phyloP scores from a whole-genome alignment of 2,329 filamentous ascomycete species.

The Ramichloridium luteum region DNA sequence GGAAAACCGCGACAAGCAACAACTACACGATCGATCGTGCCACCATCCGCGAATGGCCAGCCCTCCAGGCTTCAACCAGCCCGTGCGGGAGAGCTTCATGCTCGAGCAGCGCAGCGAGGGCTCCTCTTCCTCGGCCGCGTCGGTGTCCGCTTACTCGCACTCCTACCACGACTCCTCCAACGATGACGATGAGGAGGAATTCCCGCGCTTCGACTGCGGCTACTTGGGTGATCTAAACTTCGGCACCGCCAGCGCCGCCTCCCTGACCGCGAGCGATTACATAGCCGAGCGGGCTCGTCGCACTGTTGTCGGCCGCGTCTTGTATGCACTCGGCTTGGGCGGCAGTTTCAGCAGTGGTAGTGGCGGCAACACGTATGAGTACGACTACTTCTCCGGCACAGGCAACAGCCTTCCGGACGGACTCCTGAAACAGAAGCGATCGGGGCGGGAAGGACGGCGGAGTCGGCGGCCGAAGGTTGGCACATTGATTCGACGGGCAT shows the following conservation, averaged over 20 bases:
- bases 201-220: background rate
- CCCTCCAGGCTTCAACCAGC: background rate
- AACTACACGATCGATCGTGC: background rate
- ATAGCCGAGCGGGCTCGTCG: background rate
- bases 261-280: background rate
- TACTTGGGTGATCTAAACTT: too few species aligned
- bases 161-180: background rate
- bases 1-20: background rate
- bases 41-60: background rate
- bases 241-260: too few species aligned
- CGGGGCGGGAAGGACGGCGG: slow-evolving; percentile 7
- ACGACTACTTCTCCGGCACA: slow-evolving; percentile 6
- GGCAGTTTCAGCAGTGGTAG: background rate
- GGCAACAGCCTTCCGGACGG: slow-evolving; percentile 6
- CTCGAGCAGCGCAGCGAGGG: background rate
- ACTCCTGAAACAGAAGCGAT: slow-evolving; percentile 6
- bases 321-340: background rate
- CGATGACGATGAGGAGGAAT: background rate
- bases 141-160: background rate
- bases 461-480: slow-evolving; percentile 8
- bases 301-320: background rate
- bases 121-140: too few species aligned
- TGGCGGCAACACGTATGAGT: background rate
- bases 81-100: background rate
- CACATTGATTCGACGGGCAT: slow-evolving; percentile 6